phyloP scores from a whole-genome alignment of 1,139 yeast species.

The Sugiyamaella sp. region DNA sequence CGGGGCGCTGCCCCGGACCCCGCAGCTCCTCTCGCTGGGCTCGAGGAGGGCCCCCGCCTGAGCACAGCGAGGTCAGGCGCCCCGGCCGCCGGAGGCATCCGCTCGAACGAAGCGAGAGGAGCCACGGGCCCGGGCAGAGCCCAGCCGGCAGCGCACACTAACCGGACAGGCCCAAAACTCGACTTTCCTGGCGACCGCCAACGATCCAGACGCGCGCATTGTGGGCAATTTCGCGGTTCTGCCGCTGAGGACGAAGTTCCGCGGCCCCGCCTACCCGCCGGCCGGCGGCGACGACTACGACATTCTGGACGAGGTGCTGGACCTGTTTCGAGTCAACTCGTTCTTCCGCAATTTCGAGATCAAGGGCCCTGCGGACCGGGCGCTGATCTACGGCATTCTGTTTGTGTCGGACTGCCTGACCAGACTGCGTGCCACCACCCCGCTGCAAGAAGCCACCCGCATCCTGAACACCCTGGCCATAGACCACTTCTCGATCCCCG shows the following conservation, averaged over 20 bases:
- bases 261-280: slow-evolving; percentile 92
- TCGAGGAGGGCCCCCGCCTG: too few species aligned
- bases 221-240: slow-evolving; percentile 75
- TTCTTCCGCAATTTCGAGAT: slow-evolving; percentile 96
- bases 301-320: slow-evolving; percentile 86
- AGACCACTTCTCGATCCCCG: slow-evolving; percentile 90
- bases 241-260: slow-evolving; percentile 78
- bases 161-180: slow-evolving; percentile 75
- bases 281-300: slow-evolving; percentile 83
- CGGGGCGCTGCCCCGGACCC: too few species aligned
- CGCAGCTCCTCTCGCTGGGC: too few species aligned
- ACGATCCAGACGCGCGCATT: slow-evolving; percentile 40
- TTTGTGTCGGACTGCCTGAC: slow-evolving; percentile 84
- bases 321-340: slow-evolving; percentile 91
- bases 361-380: slow-evolving; percentile 92
- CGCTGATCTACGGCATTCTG: slow-evolving; percentile 93
- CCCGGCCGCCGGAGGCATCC: too few species aligned
- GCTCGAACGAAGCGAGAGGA: too few species aligned
- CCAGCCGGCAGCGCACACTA: neutral
- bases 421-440: slow-evolving; percentile 49
- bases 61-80: too few species aligned
- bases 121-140: slow-evolving; percentile 1
- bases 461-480: slow-evolving; percentile 79
- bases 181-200: slow-evolving; percentile 62
- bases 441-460: slow-evolving; percentile 66